These are phyloP conservation scores for Blumeria graminis DNA, from an alignment of 2,329 filamentous ascomycete species.

Conservation along the genomic window DNA sequence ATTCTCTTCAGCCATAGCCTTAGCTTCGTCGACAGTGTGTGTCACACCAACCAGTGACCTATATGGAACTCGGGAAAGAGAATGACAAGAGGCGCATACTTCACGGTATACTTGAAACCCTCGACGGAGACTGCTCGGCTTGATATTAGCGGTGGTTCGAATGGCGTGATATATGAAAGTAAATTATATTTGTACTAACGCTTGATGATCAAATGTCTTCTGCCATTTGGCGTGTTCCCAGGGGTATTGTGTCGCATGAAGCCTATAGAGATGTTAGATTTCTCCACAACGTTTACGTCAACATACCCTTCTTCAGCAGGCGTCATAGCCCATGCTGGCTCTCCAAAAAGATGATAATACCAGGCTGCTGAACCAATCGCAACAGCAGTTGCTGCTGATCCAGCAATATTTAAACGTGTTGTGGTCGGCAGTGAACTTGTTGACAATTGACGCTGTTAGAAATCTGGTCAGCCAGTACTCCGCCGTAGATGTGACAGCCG, in stretches of 20 bases:
- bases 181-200: slow-evolving; percentile 34
- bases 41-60: slow-evolving; percentile 71
- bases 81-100: slow-evolving; percentile 96
- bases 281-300: not conserved
- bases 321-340: slow-evolving; percentile 68
- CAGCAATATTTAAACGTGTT: slow-evolving; percentile 66
- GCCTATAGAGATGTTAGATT: slow-evolving; percentile 26
- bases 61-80: slow-evolving; percentile 81
- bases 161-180: not conserved
- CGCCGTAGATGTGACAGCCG: too few relatives aligned
- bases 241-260: slow-evolving; percentile 77
- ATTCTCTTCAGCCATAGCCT: slow-evolving; percentile 89
- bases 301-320: slow-evolving; percentile 94
- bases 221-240: slow-evolving; percentile 84
- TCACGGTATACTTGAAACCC: slow-evolving; percentile 99
- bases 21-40: slow-evolving; percentile 94
- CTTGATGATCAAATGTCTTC: slow-evolving; percentile 93
- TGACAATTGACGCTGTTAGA: slow-evolving; percentile 25
- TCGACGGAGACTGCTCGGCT: slow-evolving; percentile 54
- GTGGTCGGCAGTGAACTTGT: slow-evolving; percentile 36
- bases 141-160: slow-evolving; percentile 8
- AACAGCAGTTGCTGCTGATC: slow-evolving; percentile 62
- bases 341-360: slow-evolving; percentile 94
- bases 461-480: too few relatives aligned
- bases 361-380: slow-evolving; percentile 78